A percentile compares a stretch with the other conserved stretches of the same genome.
Conservation (phyloP, 2,329 filamentous ascomycete genomes). For the Ascochyta rabiei region DNA sequence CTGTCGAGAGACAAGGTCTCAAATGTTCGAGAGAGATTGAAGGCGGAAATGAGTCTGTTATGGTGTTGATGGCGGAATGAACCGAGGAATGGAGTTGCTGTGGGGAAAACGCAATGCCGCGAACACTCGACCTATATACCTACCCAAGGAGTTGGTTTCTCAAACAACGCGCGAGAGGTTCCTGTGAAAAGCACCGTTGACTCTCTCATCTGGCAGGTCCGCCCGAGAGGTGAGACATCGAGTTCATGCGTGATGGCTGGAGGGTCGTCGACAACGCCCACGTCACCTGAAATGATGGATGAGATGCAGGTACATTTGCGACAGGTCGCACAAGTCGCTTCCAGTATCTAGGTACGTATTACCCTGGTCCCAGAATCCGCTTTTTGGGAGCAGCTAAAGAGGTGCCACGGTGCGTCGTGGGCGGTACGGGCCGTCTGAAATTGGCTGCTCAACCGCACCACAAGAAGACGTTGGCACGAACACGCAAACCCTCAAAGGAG, state of each 20-base stretch:
- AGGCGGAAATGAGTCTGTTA: slow-evolving; percentile 5
- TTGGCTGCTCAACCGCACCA: not conserved
- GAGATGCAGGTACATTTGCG: slow-evolving; percentile 36
- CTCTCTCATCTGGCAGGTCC: slow-evolving; percentile 34
- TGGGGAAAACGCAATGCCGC: slow-evolving; percentile 24
- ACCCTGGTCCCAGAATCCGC: slow-evolving; percentile 16
- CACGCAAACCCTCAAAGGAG: not conserved
- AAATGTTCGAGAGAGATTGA: slow-evolving; percentile 18
- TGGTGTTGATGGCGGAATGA: slow-evolving; percentile 32
- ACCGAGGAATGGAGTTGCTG: slow-evolving; percentile 36
- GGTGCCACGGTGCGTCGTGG: slow-evolving; percentile 12
- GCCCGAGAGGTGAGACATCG: slow-evolving; percentile 26
- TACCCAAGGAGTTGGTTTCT: slow-evolving; percentile 11
- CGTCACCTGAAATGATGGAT: slow-evolving; percentile 27
- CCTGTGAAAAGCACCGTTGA: slow-evolving; percentile 28
- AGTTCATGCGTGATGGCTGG: slow-evolving; percentile 29
- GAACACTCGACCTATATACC: slow-evolving; percentile 29
- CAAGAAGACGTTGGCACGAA: not conserved
- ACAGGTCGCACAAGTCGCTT: slow-evolving; percentile 23
- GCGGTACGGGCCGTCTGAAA: slow-evolving; percentile 12
- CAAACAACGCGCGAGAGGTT: slow-evolving; percentile 14
- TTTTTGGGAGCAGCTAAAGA: slow-evolving; percentile 9
- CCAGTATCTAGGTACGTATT: slow-evolving; percentile 20
- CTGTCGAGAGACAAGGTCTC: slow-evolving; percentile 23
- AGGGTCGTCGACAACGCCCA: slow-evolving; percentile 23